Base-by-base conservation (phyloP, 208 protist genomes). In the Tritrichomonas musculus region DNA sequence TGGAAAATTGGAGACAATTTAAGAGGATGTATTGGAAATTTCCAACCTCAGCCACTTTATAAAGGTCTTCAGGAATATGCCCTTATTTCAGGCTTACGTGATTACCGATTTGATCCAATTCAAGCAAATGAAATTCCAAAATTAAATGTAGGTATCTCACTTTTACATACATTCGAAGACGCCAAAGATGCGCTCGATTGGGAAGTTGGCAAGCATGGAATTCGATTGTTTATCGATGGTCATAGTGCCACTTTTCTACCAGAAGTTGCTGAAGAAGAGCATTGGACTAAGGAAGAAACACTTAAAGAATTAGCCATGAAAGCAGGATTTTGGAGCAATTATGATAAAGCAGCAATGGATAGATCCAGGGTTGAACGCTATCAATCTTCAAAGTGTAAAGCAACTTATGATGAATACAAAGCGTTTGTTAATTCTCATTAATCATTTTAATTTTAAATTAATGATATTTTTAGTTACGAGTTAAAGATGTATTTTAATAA, bases 251-350 rank as follows among this genome's bases (percentile, higher is more conserved):
- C 77, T 27, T 88, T 60, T 39, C 47, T 88, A 33, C 77, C 77
- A 39, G 77, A 88, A 57, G 77, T 88, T 57, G 77, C 77, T 57
- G 47, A 88, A 50, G 77, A 88, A 57, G 47, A 88, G 57, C 27
- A n/a, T 13, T 88, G 77, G 77, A 39, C 77, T 33, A 53, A 57
- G 17, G 30, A 49, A 55, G 77, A 88, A 57, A 88, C 77, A 88
- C 44, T 88, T 39, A 20, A 25, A 20, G 47, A 88, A 9, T 47
- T 88, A 5, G 77, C 77, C 17, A 39, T 39, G 33, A 88, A 88
- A 49, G 47, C 41, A 44, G 77, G 77, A 13, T 13, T 88, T 20
- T 57, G 44, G 11, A 9, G 5, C 2, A 88, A 88, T 5, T 30
- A 57, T 57, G 20, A 30, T 8, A 3, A 5, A 33, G 9, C 8